Base-by-base conservation (phyloP, 768 basidiomycete genomes). In the Kwoniella europaea region DNA sequence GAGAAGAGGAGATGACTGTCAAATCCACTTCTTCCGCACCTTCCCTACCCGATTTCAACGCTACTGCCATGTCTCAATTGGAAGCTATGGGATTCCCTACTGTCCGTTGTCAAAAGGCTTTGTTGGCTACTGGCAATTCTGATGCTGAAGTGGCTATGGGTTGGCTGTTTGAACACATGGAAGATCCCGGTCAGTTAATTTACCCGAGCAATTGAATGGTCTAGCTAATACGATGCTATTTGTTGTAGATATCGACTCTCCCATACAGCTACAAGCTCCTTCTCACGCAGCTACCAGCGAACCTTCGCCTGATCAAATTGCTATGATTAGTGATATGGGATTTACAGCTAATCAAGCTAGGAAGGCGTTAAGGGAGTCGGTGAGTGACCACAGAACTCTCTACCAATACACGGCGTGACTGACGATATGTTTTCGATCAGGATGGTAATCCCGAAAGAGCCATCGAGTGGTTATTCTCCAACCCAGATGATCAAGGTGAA, bases 111-210 rank as follows among this genome's bases (percentile, higher is more conserved):
- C 91, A 96, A 76, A 94, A 93, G 75, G 97, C 95, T 0, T 82
- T 98, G 5, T 86, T 96, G 10, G 94, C 93, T 0, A 98, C 94
- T 0, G 93, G 93, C 0, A 85, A 86, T 75, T 85, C 83, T 16
- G 89, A 90, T 68, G 85, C 91, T 0, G 92, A 94, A 71, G 87
- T 86, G 0, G 97, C 97, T 0, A 96, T 96, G 94, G 90, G 93
- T 69, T 99, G 96, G 96, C 83, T 99, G 53, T 96, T 98, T 79
- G 86, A 83, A 55, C 96, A 98, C 82, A 92, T 95, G 92, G 95
- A 98, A 0, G 96, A 98, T 83, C 86, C 93, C 13, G 92, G 94
- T 92, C 16, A 67, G 85, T 69, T 43, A 15, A 2, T 16, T 53
- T 6, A 42, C 10, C 16, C 15, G 35, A 10, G 42, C 24, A 35